Evolutionary conservation across 2,329 filamentous ascomycete species (phyloP).

Genomic region (Trichoderma afroharzianum): DNA sequence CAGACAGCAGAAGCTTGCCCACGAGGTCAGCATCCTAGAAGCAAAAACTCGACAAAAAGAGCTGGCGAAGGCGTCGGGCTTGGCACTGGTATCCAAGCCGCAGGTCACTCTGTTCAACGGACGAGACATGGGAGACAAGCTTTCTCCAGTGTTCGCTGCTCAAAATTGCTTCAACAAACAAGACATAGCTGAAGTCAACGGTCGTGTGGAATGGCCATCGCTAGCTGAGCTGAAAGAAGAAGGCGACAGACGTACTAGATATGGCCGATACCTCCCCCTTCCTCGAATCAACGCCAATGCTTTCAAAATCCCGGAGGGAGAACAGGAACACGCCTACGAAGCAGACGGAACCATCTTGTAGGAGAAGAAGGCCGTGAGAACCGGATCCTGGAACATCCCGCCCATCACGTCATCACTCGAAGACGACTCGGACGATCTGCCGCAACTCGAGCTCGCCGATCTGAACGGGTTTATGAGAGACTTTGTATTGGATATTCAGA

Average conservation of each 20-base stretch:
- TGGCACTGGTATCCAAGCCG: neutral
- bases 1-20: slow-evolving; percentile 25
- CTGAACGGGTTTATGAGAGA: slow-evolving; percentile 4
- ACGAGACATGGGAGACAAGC: slow-evolving; percentile 26
- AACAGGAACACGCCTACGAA: slow-evolving; percentile 19
- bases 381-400: slow-evolving; percentile 23
- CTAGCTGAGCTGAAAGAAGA: slow-evolving; percentile 36
- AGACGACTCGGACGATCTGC: neutral
- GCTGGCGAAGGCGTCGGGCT: slow-evolving; percentile 5
- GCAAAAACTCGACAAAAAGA: slow-evolving; percentile 22
- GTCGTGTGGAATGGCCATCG: slow-evolving; percentile 32
- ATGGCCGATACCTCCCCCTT: slow-evolving; percentile 31
- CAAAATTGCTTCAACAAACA: slow-evolving; percentile 33
- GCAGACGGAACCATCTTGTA: slow-evolving; percentile 26
- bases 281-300: slow-evolving; percentile 28
- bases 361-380: slow-evolving; percentile 27
- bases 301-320: slow-evolving; percentile 2
- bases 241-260: slow-evolving; percentile 29
- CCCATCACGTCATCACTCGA: slow-evolving; percentile 16
- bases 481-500: slow-evolving; percentile 16
- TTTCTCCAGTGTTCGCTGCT: slow-evolving; percentile 34
- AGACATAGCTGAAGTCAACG: slow-evolving; percentile 16
- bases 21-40: slow-evolving; percentile 25
- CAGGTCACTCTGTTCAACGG: slow-evolving; percentile 27
- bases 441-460: slow-evolving; percentile 4